Evolutionary conservation across 106 monocot species (phyloP), one percentile per base, ranked within the genome.

Genomic region (Apostasia ramifera): DNA sequence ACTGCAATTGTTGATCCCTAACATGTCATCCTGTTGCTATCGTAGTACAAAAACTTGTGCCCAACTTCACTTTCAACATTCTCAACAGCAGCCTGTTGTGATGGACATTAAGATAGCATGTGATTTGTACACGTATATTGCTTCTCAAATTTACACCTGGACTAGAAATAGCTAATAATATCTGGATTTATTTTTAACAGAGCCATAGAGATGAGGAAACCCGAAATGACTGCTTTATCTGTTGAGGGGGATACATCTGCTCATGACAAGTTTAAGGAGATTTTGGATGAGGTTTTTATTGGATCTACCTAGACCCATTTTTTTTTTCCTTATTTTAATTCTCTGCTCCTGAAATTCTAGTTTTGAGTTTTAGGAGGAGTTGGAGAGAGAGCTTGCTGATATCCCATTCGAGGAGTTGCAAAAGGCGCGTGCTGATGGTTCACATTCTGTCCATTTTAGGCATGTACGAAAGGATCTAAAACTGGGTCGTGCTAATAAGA

Each of bases 341-440:
- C 15, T 49, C 48, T 49, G 2, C 48, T 26, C 50, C 8, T 8
- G 8, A 8, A 50, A 50, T 50, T 8, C 8, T 15, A 48, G 6
- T 8, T 44, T 44, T 65, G 4, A 8, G 15, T 65, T n/a, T 62
- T 85, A 85, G 77, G 49, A 73, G 52, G 80, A 84, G 65, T 47
- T 88, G 13, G 86, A 91, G 78, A 59, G 68, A 42, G 74, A 76
- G 72, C 80, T 95, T n/a, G 91, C 84, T 1, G 88, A 95, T 11
- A 66, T 95, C 2, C 79, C 91, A 1, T 77, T 95, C 43, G 91
- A 78, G 55, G 91, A 95, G 60, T 80, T 95, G 0, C 86, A 86
- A 71, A 86, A 77, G 61, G 91, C 86, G 11, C 70, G 78, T 8
- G 88, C 91, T 3, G 88, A 91, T 80, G 91, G 95, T 6, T 95